Evolutionary conservation across 306 rosid genomes (phyloP).

Genomic region (Dryas octopetala): DNA sequence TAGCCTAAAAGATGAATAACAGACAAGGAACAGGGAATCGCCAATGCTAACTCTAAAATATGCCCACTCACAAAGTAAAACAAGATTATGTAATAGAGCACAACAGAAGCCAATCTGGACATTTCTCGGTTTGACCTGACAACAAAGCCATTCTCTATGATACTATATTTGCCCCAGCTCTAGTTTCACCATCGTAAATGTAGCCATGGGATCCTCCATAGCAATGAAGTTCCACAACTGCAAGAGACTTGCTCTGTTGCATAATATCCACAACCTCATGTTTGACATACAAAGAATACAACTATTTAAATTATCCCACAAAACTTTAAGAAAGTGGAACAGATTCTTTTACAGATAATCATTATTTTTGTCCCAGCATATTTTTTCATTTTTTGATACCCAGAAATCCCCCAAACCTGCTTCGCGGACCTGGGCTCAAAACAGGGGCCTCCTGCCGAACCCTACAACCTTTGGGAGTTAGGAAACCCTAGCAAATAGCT

Average conservation of each 20-base stretch:
- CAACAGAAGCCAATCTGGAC: too few relatives aligned
- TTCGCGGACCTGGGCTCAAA: too few relatives aligned
- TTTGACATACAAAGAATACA: background rate
- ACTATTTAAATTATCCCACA: background rate
- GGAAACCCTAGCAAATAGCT: too few relatives aligned
- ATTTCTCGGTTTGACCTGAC: too few relatives aligned
- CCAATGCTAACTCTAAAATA: background rate
- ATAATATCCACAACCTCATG: background rate
- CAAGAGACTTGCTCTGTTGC: background rate
- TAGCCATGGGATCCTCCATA: background rate
- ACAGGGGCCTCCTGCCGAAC: too few relatives aligned
- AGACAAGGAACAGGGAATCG: background rate
- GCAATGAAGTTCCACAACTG: background rate
- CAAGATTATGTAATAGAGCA: too few relatives aligned
- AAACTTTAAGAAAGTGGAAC: constrained; percentile 1
- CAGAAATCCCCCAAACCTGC: too few relatives aligned
- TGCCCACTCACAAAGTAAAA: background rate
- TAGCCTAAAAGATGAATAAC: background rate
- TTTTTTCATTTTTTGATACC: too few relatives aligned
- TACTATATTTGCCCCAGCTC: background rate
- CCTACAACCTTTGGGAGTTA: too few relatives aligned
- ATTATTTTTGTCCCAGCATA: background rate
- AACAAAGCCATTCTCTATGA: background rate
- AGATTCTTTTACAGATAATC: background rate
- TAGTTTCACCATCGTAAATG: background rate